Evolutionary conservation across 2,329 filamentous ascomycete species (phyloP), one percentile per base, ranked within the genome.

Genomic region (Neofusicoccum laricinum): DNA sequence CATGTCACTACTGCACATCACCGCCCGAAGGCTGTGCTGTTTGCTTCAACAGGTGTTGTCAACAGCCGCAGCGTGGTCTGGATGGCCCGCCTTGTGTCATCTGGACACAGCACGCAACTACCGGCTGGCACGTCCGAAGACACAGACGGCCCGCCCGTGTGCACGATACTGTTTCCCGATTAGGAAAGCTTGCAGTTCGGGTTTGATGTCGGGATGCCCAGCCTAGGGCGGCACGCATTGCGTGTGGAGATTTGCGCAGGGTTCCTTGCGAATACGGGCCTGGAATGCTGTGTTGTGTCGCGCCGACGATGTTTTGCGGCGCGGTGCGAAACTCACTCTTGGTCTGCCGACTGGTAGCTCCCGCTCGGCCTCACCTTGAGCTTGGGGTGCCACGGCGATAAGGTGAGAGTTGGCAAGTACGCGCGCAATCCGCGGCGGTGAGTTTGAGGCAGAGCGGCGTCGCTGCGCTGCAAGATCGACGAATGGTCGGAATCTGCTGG

Each of bases 161-260:
- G 25, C 53, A 58, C 15, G 21, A 43, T 15, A 17, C 19, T 58
- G 38, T 58, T 58, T 58, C 53, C 38, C 17, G 15, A 17, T 34
- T 43, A n/a, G 53, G 53, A 32, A 58, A 34, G 10, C 25, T 45
- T 58, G 53, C 21, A 58, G 53, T 43, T 58, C 21, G 53, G 38
- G 38, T 7, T 12, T 34, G 30, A 38, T 58, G 38, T 43, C 53
- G 14, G 46, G n/a, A 32, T 49, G 25, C 11, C 46, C 38, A 32
- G 53, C 12, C 53, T 30, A 43, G 43, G n/a, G 21, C 36, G 14
- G 36, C 36, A 11, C 14, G 25, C 36, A 34, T 45, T 43, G 53
- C 53, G 53, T 58, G 53, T 58, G 21, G 53, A 19, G 53, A 58
- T 58, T 58, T 58, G 53, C 53, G 40, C 53, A 58, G 53, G 53